Evolutionary conservation across 495 filamentous ascomycete genomes (phyloP), one percentile per base, ranked within the genome.

Genomic region (Podospora australis): DNA sequence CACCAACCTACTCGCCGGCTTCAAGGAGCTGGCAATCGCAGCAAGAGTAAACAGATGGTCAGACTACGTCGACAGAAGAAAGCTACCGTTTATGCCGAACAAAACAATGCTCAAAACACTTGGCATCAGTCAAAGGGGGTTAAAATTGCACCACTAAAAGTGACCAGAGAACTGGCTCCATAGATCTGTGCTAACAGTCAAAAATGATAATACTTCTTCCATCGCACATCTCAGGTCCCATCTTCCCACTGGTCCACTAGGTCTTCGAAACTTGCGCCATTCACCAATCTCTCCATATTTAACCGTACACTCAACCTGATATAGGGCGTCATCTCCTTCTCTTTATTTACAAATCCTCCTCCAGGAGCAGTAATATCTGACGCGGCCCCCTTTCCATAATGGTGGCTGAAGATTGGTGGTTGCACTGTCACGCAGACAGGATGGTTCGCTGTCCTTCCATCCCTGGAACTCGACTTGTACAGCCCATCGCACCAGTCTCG

Each of bases 341-440:
- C 57, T 8, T 54, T 63, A 19, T 62, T 65, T 6, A 70, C 55
- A 36, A 66, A 70, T 11, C 70, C 72, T 0, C 72, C 72, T 0
- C 72, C 72, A 2, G 70, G 64, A 0, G 67, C 65, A 46, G 59
- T 64, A 39, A 74, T 75, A 48, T 75, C 54, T 19, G 70, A 73
- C 13, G 59, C 57, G 1, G 62, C 66, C 6, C 60, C 65, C 14
- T 58, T 61, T 0, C 63, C 63, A 52, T 64, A 70, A 23, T 66
- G 66, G 22, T 74, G 72, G 16, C 69, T 72, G 45, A 75, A 68
- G 17, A 75, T 48, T n/a, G 72, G 72, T 13, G 72, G 72, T 32
- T 72, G 69, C 8, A 67, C 64, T 3, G 72, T 75, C 21, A 75
- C 55, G 26, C 72, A 74, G 0, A 67, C 46, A 2, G 65, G 69